Base-by-base conservation (phyloP, 306 rosid species). In the Castanospermum australe region DNA sequence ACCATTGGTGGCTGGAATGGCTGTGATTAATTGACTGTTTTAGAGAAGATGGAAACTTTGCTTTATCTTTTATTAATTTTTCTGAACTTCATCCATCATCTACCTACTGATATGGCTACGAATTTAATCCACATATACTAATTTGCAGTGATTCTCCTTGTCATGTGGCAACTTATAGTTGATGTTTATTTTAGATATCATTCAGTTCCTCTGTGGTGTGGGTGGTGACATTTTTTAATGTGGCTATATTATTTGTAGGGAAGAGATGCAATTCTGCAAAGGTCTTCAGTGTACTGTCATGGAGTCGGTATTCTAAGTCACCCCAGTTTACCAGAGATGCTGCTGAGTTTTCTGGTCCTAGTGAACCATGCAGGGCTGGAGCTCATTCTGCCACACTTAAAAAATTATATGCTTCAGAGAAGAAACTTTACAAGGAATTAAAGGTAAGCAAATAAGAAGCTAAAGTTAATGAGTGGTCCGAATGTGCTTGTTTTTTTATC, bases 361-460 rank as follows among this genome's bases (percentile, higher is more conserved):
- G 78, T 59, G 98, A 87, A 79, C 97, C 99, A 45, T 95, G 98
- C 86, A 88, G 64, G 89, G 97, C 97, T 10, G 99, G 98, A 78
- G 98, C 96, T 85, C 98, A 95, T 86, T 91, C 92, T 76, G 67
- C 87, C 73, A 93, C 99, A 60, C 96, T 95, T 42, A 80, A 82
- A 80, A 95, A 85, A 24, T 81, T 95, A 76, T 88, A 85, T 74
- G 90, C 77, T 0, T 92, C 87, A 24, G 99, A 95, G 80, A 85
- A 84, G 87, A 90, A 76, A 73, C 97, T 95, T 83, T 89, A 79
- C 83, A 86, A 88, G 86, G 92, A 90, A 54, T 33, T 91, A 8
- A 95, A 95, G 98, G 99, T 93, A 78, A 86, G 81, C 69, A 73
- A 48, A 56, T 38, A 25, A 33, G 22, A 77, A 32, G 71, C 45